These are phyloP conservation scores for Xylaria sp. DNA, from an alignment of 2,329 filamentous ascomycete genomes.

Conservation along the genomic window DNA sequence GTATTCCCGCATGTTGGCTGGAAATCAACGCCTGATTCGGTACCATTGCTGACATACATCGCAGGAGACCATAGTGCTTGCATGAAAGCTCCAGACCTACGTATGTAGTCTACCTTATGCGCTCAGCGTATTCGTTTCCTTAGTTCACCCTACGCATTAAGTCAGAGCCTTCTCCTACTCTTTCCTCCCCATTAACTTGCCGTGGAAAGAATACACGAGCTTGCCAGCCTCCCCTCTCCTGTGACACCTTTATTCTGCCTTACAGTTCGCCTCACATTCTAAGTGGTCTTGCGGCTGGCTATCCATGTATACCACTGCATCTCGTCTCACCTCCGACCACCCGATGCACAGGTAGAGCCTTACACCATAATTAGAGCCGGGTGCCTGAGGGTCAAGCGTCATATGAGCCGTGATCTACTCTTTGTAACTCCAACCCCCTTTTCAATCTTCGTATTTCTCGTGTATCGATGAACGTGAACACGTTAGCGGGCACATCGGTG, in stretches of 20 bases:
- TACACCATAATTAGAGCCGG: not conserved
- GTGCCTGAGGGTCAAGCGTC: not conserved
- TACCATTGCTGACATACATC: slow-evolving; percentile 37
- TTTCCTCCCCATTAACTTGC: too few relatives aligned
- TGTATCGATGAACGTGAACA: slow-evolving; percentile 5
- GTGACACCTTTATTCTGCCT: slow-evolving; percentile 19
- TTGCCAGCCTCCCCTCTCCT: not conserved
- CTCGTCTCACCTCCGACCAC: slow-evolving; percentile 19
- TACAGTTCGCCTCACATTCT: slow-evolving; percentile 15
- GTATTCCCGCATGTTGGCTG: slow-evolving; percentile 24
- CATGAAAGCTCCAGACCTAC: slow-evolving; percentile 27
- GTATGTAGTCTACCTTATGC: slow-evolving; percentile 16
- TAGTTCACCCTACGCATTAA: not conserved
- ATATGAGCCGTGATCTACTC: not conserved
- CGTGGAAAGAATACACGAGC: not conserved
- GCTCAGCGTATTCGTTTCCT: slow-evolving; percentile 18
- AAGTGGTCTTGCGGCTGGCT: not conserved
- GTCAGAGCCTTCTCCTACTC: not conserved
- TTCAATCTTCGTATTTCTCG: slow-evolving; percentile 1
- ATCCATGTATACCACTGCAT: not conserved
- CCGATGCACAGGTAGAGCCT: slow-evolving; percentile 8
- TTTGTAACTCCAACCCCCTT: not conserved
- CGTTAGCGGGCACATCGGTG: slow-evolving; percentile 10
- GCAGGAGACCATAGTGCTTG: slow-evolving; percentile 27
- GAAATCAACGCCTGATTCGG: slow-evolving; percentile 30